phyloP scores from a whole-genome alignment of 345 rosid species.

The Melaleuca alternifolia region DNA sequence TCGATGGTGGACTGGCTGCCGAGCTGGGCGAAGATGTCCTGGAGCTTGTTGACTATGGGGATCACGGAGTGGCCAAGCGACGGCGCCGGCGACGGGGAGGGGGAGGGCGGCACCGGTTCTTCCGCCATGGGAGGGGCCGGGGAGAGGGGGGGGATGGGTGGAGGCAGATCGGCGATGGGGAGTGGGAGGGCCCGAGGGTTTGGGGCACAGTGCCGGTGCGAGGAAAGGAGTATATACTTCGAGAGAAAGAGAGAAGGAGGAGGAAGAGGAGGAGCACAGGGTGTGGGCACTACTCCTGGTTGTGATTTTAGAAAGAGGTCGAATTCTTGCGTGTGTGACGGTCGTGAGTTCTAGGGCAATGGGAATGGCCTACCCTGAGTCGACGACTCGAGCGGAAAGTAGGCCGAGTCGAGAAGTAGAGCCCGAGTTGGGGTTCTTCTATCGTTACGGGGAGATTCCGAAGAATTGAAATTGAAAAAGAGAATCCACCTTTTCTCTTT shows the following conservation, averaged over 20 bases:
- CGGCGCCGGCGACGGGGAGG: conserved; percentile 16
- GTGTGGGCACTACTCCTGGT: neutral
- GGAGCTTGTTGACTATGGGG: conserved; percentile 89
- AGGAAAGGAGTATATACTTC: neutral
- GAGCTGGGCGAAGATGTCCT: conserved; percentile 90
- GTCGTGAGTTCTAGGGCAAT: neutral
- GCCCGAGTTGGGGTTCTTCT: neutral
- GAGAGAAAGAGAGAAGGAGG: neutral
- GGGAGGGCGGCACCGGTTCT: conserved; percentile 12
- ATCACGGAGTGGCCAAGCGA: conserved; percentile 87
- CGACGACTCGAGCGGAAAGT: neutral
- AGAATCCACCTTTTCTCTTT: too few species aligned
- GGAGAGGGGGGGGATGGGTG: neutral
- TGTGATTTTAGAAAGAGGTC: neutral
- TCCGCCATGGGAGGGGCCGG: conserved; percentile 18
- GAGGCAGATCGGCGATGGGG: neutral
- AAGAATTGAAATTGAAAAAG: neutral
- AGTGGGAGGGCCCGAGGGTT: conserved; percentile 3
- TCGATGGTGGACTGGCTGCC: conserved; percentile 87
- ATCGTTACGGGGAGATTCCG: too few species aligned
- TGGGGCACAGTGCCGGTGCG: neutral
- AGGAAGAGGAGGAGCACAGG: neutral
- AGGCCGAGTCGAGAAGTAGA: neutral
- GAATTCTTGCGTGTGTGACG: neutral
- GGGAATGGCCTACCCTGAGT: neutral